Evolutionary conservation across 148 eudicot genomes (phyloP), one percentile per base, ranked within the genome.

Genomic region (Dianthus caryophyllus): DNA sequence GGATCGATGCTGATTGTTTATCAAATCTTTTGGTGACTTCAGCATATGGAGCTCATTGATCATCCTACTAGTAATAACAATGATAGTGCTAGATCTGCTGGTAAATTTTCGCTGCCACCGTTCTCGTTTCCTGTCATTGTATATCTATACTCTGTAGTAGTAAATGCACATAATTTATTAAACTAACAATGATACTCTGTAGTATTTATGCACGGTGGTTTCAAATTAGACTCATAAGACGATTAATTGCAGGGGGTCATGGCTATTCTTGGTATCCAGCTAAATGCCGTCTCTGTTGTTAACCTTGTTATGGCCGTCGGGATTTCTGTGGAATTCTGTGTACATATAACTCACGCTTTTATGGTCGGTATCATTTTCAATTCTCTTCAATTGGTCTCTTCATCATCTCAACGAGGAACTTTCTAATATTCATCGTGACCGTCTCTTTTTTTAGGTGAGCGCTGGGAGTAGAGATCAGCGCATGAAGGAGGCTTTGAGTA

Each of bases 281-380:
- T 95, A 72, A 95, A 95, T 75, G 97, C 99, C 33, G 84, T 95
- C 69, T 95, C 99, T 26, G 99, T 95, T 66, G 99, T 95, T 60
- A 95, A 95, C 83, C 96, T 95, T 29, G 87, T 95, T 29, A 95
- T 95, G 99, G 78, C 99, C 20, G 97, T 95, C 71, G 97, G 99
- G 24, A 95, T 95, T 73, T 84, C 96, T 33, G 99, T 95, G 65
- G 99, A 95, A 83, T 95, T 95, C 68, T 95, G 99, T 67, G 99
- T 95, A 61, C 99, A 95, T 77, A 88, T 95, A 59, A 90, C 99
- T 41, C 99, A 95, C 77, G 96, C 99, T 74, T 95, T 90, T 91
- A 75, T 92, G 97, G 99, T 95, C 26, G 68, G 87, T 82, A 18
- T 66, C 75, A 29, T 26, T 27, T 51, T 70, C 44, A 50, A 78